Percentiles rank a stretch among this genome's conserved stretches.
Evolutionary conservation across 305 asterid species (phyloP).

Genomic region (Coffea humblotiana): DNA sequence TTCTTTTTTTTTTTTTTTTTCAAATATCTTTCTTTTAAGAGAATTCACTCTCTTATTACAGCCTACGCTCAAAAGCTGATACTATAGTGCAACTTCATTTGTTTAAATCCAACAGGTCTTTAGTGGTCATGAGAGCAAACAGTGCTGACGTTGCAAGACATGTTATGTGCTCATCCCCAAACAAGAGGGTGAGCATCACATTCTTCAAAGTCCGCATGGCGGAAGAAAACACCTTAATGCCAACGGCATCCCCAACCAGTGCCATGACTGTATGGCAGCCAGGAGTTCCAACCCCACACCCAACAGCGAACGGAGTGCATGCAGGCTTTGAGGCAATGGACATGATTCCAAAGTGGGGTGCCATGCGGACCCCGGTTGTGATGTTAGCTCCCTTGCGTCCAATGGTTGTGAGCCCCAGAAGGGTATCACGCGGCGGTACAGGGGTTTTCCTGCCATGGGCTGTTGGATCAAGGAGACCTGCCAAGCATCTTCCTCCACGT

Average conservation of each 20-base stretch:
- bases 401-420: constrained; percentile 48
- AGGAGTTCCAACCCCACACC: constrained; percentile 40
- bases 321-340: constrained; percentile 41
- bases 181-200: constrained; percentile 80
- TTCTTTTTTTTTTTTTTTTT: no score
- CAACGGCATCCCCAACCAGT: constrained; percentile 34
- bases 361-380: constrained; percentile 63
- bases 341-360: constrained; percentile 72
- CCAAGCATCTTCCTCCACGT: constrained; percentile 88
- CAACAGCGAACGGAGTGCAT: constrained; percentile 35
- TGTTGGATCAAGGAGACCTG: constrained; percentile 57
- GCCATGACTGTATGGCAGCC: constrained; percentile 85
- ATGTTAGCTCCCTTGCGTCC: constrained; percentile 80
- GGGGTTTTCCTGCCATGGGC: constrained; percentile 94
- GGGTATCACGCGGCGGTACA: constrained; percentile 72
- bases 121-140: constrained; percentile 83
- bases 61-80: background rate
- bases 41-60: background rate
- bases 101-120: constrained; percentile 53
- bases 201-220: constrained; percentile 70
- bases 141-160: constrained; percentile 84
- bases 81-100: constrained; percentile 4
- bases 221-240: constrained; percentile 27
- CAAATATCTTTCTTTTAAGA: background rate
- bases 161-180: constrained; percentile 76